These are phyloP conservation scores for Chamaenerion angustifolium DNA, from an alignment of 345 rosid species.

Conservation along the genomic window DNA sequence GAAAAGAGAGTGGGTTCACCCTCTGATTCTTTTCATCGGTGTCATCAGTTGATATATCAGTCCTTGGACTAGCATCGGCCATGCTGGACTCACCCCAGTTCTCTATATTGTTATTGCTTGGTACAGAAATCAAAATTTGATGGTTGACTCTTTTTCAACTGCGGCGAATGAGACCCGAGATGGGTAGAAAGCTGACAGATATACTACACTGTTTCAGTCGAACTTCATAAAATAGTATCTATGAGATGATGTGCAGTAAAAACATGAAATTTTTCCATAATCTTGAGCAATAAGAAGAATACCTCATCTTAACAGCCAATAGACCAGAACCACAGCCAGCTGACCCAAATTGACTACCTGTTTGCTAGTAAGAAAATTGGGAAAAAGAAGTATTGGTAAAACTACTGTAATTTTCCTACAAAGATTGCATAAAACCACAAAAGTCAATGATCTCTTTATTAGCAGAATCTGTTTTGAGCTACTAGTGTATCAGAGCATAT, in stretches of 20 bases:
- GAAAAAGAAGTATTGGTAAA: not conserved
- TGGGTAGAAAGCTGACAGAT: slow-evolving; percentile 1
- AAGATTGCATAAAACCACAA: too few relatives aligned
- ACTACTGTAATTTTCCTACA: too few relatives aligned
- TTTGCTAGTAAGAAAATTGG: not conserved
- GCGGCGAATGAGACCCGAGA: slow-evolving; percentile 18
- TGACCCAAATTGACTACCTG: slow-evolving; percentile 2
- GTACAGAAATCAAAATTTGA: slow-evolving; percentile 18
- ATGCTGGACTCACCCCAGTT: slow-evolving; percentile 38
- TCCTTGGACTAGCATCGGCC: slow-evolving; percentile 93
- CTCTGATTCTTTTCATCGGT: slow-evolving; percentile 75
- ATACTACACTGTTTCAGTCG: too few relatives aligned
- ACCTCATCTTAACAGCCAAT: not conserved
- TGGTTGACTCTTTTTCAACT: slow-evolving; percentile 23
- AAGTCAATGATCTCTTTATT: too few relatives aligned
- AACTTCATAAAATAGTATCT: not conserved
- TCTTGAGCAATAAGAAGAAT: not conserved
- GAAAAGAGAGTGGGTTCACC: slow-evolving; percentile 28
- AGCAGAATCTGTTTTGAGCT: too few relatives aligned
- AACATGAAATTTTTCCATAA: not conserved
- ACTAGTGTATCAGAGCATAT: too few relatives aligned
- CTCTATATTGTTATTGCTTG: slow-evolving; percentile 25
- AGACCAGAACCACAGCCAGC: not conserved
- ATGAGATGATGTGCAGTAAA: not conserved
- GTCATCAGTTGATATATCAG: slow-evolving; percentile 85